A percentile compares a stretch with the other conserved stretches of the same genome.
Conservation (phyloP, 2,329 filamentous ascomycete genomes). For the Aspergillus awamori region DNA sequence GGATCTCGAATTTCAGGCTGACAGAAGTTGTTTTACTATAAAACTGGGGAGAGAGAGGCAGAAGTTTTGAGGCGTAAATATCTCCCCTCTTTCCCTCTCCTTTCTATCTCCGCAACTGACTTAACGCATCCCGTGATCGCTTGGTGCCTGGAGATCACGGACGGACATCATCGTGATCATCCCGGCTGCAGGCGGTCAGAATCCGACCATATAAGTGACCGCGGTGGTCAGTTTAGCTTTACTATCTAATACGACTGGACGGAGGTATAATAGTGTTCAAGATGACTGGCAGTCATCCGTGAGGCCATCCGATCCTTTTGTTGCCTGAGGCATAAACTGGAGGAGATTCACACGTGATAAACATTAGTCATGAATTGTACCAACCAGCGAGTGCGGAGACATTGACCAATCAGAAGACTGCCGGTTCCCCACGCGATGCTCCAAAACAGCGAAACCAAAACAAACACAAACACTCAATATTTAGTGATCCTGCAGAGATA, state of each 20-base stretch:
- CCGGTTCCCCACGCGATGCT: background rate
- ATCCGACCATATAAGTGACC: background rate
- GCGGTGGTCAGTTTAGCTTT: background rate
- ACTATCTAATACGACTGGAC: background rate
- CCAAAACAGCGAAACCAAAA: slow-evolving; percentile 10
- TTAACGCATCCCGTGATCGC: background rate
- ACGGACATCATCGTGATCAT: background rate
- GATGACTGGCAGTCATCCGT: background rate
- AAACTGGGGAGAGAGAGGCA: background rate
- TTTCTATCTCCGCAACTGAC: background rate
- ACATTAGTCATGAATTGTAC: background rate
- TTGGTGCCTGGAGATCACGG: background rate
- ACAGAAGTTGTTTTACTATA: background rate
- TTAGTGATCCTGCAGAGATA: too few species aligned
- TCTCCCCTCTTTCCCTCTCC: background rate
- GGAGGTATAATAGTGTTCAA: too few species aligned
- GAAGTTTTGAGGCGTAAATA: background rate
- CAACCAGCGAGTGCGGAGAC: background rate
- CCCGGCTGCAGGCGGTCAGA: background rate
- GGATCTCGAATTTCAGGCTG: background rate
- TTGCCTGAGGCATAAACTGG: background rate
- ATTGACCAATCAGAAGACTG: background rate
- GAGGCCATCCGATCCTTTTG: background rate
- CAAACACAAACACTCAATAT: background rate
- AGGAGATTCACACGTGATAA: background rate